Conservation (phyloP, 2,329 filamentous ascomycete genomes). For the Diplodia intermedia region DNA sequence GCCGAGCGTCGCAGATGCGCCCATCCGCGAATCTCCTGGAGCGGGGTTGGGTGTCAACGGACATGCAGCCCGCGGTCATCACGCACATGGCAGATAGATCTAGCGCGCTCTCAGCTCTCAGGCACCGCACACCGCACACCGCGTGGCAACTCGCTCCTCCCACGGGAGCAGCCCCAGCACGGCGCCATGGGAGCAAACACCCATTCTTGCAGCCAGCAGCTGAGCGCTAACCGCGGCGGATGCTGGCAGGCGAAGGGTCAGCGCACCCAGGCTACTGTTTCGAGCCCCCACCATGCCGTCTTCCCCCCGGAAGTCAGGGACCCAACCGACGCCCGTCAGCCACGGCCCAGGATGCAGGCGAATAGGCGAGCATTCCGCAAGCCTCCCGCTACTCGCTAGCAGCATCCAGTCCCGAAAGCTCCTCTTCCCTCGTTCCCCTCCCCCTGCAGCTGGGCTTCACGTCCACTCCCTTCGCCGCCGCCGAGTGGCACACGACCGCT, state of each 20-base stretch:
- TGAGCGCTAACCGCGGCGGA: neutral
- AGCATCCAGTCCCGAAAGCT: neutral
- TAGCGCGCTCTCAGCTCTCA: neutral
- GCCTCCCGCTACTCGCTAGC: neutral
- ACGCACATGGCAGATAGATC: neutral
- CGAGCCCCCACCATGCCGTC: neutral
- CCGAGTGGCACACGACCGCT: neutral
- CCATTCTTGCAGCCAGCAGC: neutral
- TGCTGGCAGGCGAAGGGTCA: neutral
- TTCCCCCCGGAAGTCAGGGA: neutral
- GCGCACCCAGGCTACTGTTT: neutral
- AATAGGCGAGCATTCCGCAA: conserved; percentile 17
- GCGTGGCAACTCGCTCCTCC: no score
- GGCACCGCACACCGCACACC: neutral
- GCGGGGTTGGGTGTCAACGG: conserved; percentile 20
- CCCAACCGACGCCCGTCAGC: neutral
- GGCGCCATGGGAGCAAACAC: neutral
- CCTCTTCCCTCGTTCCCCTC: neutral
- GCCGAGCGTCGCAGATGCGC: neutral
- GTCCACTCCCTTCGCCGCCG: neutral
- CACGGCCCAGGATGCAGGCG: neutral
- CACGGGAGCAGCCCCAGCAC: no score
- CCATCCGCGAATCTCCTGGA: neutral
- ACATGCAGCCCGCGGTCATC: no score
- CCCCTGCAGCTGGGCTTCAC: neutral